Conservation (phyloP, 1,284 basidiomycete species). For the Puccinia novopanici region DNA sequence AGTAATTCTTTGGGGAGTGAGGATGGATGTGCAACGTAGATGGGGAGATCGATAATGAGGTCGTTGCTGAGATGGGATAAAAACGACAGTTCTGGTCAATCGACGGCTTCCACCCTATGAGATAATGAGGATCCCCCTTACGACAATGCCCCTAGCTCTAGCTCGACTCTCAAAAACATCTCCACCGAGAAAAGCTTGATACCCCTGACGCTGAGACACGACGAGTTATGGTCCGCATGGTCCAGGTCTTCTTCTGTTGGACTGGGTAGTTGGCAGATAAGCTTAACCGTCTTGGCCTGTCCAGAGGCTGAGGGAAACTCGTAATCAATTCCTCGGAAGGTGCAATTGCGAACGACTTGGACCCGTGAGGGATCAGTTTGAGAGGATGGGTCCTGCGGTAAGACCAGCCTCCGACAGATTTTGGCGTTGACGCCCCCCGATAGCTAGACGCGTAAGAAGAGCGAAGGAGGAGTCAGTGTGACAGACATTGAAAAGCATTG, state of each 20-base stretch:
- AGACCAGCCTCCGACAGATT: conserved; percentile 34
- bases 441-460: conserved; percentile 15
- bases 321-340: conserved; percentile 54
- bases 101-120: too few species aligned
- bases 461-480: neutral
- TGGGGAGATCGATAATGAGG: conserved; percentile 55
- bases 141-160: conserved; percentile 55
- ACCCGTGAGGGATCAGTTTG: conserved; percentile 52
- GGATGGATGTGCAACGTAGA: conserved; percentile 55
- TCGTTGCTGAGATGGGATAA: conserved; percentile 51
- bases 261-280: conserved; percentile 50
- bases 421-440: conserved; percentile 45
- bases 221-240: conserved; percentile 21
- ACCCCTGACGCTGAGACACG: conserved; percentile 53
- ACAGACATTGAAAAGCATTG: neutral
- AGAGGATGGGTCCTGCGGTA: conserved; percentile 32
- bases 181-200: conserved; percentile 56
- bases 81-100: too few species aligned
- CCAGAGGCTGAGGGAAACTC: conserved; percentile 53
- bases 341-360: conserved; percentile 51
- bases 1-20: conserved; percentile 54
- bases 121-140: too few species aligned
- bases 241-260: conserved; percentile 24
- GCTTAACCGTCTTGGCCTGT: conserved; percentile 50
- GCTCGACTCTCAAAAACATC: conserved; percentile 53